These are phyloP conservation scores for Claviceps digitariae DNA, from an alignment of 2,329 filamentous ascomycete species.

Conservation along the genomic window DNA sequence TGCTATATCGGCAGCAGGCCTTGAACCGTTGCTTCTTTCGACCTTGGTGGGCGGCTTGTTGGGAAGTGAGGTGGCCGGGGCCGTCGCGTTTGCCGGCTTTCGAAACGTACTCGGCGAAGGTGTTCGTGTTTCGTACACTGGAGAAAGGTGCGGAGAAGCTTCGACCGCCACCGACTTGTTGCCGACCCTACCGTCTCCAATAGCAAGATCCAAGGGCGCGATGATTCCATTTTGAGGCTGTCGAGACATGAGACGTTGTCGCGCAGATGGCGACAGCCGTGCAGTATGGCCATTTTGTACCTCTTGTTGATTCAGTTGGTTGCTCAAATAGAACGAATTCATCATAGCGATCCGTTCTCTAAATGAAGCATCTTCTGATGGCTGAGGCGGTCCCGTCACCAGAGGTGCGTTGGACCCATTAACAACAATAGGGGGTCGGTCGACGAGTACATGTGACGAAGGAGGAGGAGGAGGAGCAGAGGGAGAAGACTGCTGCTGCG, in stretches of 20 bases:
- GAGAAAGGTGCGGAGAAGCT: constrained; percentile 44
- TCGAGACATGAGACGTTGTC: constrained; percentile 25
- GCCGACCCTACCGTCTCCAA: constrained; percentile 26
- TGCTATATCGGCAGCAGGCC: background rate
- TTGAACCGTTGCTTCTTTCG: background rate
- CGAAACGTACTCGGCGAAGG: constrained; percentile 52
- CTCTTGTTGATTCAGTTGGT: constrained; percentile 18
- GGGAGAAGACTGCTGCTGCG: background rate
- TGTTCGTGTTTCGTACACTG: constrained; percentile 60
- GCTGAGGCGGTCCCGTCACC: constrained; percentile 5
- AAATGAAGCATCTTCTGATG: constrained; percentile 26
- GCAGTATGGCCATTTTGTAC: constrained; percentile 15
- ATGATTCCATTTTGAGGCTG: constrained; percentile 35
- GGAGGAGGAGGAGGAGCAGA: background rate
- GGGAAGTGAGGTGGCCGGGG: constrained; percentile 8
- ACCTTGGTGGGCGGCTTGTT: constrained; percentile 11
- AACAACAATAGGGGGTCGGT: constrained; percentile 20
- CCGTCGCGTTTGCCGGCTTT: constrained; percentile 20
- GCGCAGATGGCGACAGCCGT: constrained; percentile 19
- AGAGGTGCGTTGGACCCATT: constrained; percentile 20
- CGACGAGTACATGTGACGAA: constrained; percentile 9
- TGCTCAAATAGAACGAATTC: constrained; percentile 17
- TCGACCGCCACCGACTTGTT: constrained; percentile 24
- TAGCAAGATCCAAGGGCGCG: constrained; percentile 42
- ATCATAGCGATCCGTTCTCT: constrained; percentile 28